These are phyloP conservation scores for Globisporangium cylindrosporum DNA, from an alignment of 352 stramenopile species.

Conservation along the genomic window DNA sequence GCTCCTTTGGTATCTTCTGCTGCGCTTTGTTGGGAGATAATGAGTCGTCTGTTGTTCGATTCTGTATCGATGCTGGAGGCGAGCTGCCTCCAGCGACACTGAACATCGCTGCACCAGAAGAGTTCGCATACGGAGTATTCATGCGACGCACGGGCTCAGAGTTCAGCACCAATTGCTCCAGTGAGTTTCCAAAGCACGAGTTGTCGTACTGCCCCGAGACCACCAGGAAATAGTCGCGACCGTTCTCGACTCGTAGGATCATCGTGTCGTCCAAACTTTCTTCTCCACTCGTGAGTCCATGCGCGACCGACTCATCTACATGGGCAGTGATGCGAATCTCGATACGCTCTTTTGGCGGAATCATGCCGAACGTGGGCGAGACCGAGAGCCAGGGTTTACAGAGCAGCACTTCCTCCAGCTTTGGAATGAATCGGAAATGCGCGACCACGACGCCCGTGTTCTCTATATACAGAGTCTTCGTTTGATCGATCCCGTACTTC, in stretches of 20 bases:
- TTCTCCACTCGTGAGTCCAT: slow-evolving; percentile 84
- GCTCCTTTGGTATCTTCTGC: slow-evolving; percentile 94
- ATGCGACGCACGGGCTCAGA: slow-evolving; percentile 81
- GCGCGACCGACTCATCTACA: slow-evolving; percentile 88
- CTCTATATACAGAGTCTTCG: slow-evolving; percentile 61
- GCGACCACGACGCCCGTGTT: slow-evolving; percentile 94
- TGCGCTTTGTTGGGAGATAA: slow-evolving; percentile 15
- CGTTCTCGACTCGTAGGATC: slow-evolving; percentile 96
- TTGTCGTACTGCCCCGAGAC: slow-evolving; percentile 91
- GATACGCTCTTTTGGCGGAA: slow-evolving; percentile 72
- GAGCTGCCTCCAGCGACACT: slow-evolving; percentile 31
- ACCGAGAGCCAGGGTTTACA: slow-evolving; percentile 94
- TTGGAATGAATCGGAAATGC: slow-evolving; percentile 93
- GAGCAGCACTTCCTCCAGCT: slow-evolving; percentile 80
- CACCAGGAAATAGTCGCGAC: slow-evolving; percentile 94
- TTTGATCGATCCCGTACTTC: slow-evolving; percentile 64
- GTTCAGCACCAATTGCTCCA: slow-evolving; percentile 93
- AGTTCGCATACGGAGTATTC: slow-evolving; percentile 19
- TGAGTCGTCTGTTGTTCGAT: slow-evolving; percentile 14
- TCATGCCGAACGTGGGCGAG: slow-evolving; percentile 86
- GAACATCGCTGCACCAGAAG: slow-evolving; percentile 34
- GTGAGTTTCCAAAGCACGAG: slow-evolving; percentile 94
- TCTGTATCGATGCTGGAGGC: background rate
- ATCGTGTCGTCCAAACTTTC: slow-evolving; percentile 96
- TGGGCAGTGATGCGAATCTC: slow-evolving; percentile 91